Percentiles rank a stretch among this genome's conserved stretches.
Evolutionary conservation across 202 grass and related monocot species (phyloP).

Genomic region (Saccharum hybrid): DNA sequence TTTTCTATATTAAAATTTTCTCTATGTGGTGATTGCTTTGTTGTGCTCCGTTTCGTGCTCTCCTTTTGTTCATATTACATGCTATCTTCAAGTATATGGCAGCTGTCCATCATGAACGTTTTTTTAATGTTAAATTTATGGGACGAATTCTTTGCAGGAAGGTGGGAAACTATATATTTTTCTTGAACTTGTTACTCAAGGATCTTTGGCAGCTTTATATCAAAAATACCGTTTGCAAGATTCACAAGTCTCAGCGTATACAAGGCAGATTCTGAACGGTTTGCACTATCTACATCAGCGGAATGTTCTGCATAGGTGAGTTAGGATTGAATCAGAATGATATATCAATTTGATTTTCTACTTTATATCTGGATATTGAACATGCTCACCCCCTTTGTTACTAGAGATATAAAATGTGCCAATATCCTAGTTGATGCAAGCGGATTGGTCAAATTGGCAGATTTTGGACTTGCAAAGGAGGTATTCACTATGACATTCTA

Average conservation of each 20-base stretch:
- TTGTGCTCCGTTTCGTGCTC: slow-evolving; percentile 5
- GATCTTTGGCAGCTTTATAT: slow-evolving; percentile 86
- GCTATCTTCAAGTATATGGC: not conserved
- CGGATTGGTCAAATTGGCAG: slow-evolving; percentile 86
- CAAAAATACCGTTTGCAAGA: slow-evolving; percentile 76
- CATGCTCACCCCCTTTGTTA: slow-evolving; percentile 18
- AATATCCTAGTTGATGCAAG: slow-evolving; percentile 89
- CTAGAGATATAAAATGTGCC: slow-evolving; percentile 95
- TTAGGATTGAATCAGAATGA: slow-evolving; percentile 16
- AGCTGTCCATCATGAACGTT: slow-evolving; percentile 21
- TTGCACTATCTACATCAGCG: slow-evolving; percentile 78
- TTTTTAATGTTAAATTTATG: slow-evolving; percentile 16
- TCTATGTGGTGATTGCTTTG: not conserved
- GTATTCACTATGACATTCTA: slow-evolving; percentile 38
- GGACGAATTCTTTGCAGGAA: slow-evolving; percentile 46
- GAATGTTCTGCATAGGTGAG: slow-evolving; percentile 89
- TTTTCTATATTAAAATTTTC: slow-evolving; percentile 17
- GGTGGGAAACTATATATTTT: slow-evolving; percentile 84
- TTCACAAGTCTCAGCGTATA: slow-evolving; percentile 93
- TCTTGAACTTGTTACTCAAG: slow-evolving; percentile 97
- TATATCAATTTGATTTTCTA: slow-evolving; percentile 8
- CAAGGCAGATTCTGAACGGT: slow-evolving; percentile 86
- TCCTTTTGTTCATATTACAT: not conserved
- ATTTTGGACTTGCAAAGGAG: slow-evolving; percentile 99
- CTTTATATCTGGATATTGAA: slow-evolving; percentile 13